Percentiles rank a stretch among this genome's conserved stretches.
phyloP scores from a whole-genome alignment of 2,329 filamentous ascomycete species.

The Ilyonectria robusta region DNA sequence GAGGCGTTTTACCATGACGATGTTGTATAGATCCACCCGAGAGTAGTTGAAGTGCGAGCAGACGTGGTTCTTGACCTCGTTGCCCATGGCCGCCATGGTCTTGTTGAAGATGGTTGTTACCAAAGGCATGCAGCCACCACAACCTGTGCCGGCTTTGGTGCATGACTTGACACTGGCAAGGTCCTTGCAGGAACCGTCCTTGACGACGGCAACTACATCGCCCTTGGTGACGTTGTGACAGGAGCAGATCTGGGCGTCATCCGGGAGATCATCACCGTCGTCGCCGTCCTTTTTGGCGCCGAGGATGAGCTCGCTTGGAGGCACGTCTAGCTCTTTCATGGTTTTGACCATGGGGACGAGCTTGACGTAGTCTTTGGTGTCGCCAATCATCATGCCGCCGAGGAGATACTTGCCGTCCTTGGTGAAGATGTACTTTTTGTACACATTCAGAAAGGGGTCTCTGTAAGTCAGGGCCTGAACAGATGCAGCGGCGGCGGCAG shows the following conservation, averaged over 20 bases:
- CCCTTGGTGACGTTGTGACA: slow-evolving; percentile 95
- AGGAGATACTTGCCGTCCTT: slow-evolving; percentile 90
- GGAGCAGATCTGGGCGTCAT: slow-evolving; percentile 91
- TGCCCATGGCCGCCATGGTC: slow-evolving; percentile 86
- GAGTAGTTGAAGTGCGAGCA: slow-evolving; percentile 89
- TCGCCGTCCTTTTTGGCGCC: slow-evolving; percentile 81
- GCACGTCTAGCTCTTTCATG: slow-evolving; percentile 82
- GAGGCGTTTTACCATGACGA: slow-evolving; percentile 85
- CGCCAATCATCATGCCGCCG: slow-evolving; percentile 98
- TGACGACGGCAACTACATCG: slow-evolving; percentile 79
- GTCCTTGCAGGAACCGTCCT: slow-evolving; percentile 84
- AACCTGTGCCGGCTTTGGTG: slow-evolving; percentile 93
- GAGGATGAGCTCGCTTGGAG: slow-evolving; percentile 87
- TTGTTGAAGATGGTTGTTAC: slow-evolving; percentile 93
- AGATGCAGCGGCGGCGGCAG: slow-evolving; percentile 50
- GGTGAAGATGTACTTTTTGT: slow-evolving; percentile 95
- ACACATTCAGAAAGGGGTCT: slow-evolving; percentile 88
- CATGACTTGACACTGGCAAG: slow-evolving; percentile 88
- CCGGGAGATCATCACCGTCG: slow-evolving; percentile 81
- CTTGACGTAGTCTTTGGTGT: slow-evolving; percentile 92
- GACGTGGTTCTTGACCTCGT: slow-evolving; percentile 88
- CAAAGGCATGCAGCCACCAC: slow-evolving; percentile 90
- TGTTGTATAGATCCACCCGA: slow-evolving; percentile 90
- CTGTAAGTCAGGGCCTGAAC: slow-evolving; percentile 94
- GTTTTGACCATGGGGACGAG: slow-evolving; percentile 89